Evolutionary conservation across 163 green algal species (phyloP).

Genomic region (Volvox carteri): DNA sequence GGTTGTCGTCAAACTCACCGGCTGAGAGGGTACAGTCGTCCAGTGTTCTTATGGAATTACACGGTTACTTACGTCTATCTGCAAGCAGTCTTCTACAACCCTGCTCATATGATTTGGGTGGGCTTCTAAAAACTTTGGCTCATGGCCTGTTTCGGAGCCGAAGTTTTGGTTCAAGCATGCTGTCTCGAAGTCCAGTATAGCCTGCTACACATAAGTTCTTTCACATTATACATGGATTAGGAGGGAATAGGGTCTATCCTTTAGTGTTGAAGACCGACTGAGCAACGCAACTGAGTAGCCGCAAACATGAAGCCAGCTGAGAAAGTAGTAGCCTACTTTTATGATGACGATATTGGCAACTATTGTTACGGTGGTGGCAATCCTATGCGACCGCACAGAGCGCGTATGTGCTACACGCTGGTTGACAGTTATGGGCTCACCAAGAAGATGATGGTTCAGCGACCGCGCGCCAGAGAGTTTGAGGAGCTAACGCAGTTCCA

Average conservation of each 20-base stretch:
- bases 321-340: slow-evolving; percentile 80
- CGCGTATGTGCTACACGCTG: slow-evolving; percentile 88
- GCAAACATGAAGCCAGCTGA: slow-evolving; percentile 55
- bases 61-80: too few relatives aligned
- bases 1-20: too few relatives aligned
- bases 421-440: slow-evolving; percentile 89
- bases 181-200: background rate
- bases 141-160: slow-evolving; percentile 5
- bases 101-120: too few relatives aligned
- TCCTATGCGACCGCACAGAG: slow-evolving; percentile 93
- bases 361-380: slow-evolving; percentile 90
- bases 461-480: slow-evolving; percentile 74
- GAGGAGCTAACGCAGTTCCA: slow-evolving; percentile 92
- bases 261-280: background rate
- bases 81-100: too few relatives aligned
- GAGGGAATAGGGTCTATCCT: background rate
- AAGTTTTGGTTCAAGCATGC: background rate
- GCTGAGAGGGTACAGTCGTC: too few relatives aligned
- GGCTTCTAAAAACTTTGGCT: background rate
- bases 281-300: background rate
- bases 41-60: too few relatives aligned
- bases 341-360: slow-evolving; percentile 87
- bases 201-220: background rate
- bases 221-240: background rate
- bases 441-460: slow-evolving; percentile 83